Base-by-base conservation (phyloP, 2,329 filamentous ascomycete genomes). In the Phyllosticta citrichinensis region DNA sequence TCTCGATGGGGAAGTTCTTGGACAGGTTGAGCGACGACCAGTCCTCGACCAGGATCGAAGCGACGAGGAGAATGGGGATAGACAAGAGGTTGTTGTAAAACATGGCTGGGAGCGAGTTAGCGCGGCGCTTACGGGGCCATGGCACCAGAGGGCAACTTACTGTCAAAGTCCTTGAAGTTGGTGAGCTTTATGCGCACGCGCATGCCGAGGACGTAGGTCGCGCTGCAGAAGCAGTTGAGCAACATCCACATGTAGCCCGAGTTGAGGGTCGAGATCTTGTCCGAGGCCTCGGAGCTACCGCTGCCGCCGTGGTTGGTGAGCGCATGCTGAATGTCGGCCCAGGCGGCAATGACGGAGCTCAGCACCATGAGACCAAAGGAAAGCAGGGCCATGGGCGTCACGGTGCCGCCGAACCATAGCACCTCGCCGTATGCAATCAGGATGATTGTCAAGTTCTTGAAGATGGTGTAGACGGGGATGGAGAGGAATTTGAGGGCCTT, bases 121-220 rank as follows among this genome's bases (percentile, higher is more conserved):
- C 40, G 30, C 5, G 11, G 51, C 30, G 27, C 10, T 4, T 8
- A n/a, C n/a, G 58, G 17, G 24, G 12, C 9, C 20, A 10, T 22
- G 20, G 52, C 17, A 12, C 20, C 12, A 12, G n/a, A n/a, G 10
- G 19, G 17, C 17, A 63, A 86, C 93, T 78, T 83, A 97, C 93
- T 96, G 75, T 99, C 94, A 81, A 95, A 97, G 75, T 97, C 94
- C 83, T 96, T 97, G 79, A 99, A 97, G 81, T 96, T 97, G 80
- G 96, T 97, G 77, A 95, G 85, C 87, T 97, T 97, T 75, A 99
- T 97, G 66, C 95, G 88, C 82, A 97, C 97, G 73, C 94, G 87
- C 93, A 97, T 97, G 67, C 88, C 84, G 65, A 99, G 78, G 55
- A 97, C 81, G 69, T 96, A 97, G 22, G 89, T 84, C 1, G 94